Base-by-base conservation (phyloP, 2,329 filamentous ascomycete genomes). In the Lojkania enalia region DNA sequence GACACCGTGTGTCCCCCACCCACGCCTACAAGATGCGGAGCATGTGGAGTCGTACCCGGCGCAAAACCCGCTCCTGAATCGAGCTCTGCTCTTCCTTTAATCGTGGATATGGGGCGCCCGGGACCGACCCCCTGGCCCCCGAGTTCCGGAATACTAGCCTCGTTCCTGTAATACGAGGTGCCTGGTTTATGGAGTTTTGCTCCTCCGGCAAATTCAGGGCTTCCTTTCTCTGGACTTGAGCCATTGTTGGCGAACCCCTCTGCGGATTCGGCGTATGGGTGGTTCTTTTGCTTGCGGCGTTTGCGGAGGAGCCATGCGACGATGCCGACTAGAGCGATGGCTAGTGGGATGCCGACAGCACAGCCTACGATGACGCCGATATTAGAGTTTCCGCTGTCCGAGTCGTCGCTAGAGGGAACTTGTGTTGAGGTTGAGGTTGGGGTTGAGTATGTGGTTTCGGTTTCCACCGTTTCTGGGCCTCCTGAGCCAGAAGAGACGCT, bases 341-440 rank as follows among this genome's bases (percentile, higher is more conserved):
- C 63, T 33, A 70, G 57, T 4, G 66, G 66, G 37, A 70, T 65
- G 13, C 66, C 66, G 29, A 70, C 66, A 9, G 66, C 64, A 39
- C 60, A 65, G 36, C 66, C 66, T n/a, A 68, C 47, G 14, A 70
- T 69, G 7, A 69, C 20, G 11, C 54, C 52, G 13, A 63, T 39
- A 13, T 67, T 63, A n/a, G 58, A 57, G 5, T 44, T 49, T 23
- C 43, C 21, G 11, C 14, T n/a, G 40, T 18, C 15, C 31, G 52
- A 48, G 14, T 49, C 35, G 4, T 48, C 15, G n/a, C 40, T 35
- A n/a, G 49, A 47, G 5, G 32, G 40, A 18, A 30, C 39, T 15
- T 43, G 23, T 11, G 42, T 25, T 25, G 44, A 14, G 21, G 44
- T 39, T 16, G 43, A 13, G 12, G 49, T 41, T 1, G 47, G 5